Percentiles rank a stretch among this genome's conserved stretches.
phyloP scores from a whole-genome alignment of 2,329 filamentous ascomycete genomes.

The Teratosphaeria pseudoeucalypti region DNA sequence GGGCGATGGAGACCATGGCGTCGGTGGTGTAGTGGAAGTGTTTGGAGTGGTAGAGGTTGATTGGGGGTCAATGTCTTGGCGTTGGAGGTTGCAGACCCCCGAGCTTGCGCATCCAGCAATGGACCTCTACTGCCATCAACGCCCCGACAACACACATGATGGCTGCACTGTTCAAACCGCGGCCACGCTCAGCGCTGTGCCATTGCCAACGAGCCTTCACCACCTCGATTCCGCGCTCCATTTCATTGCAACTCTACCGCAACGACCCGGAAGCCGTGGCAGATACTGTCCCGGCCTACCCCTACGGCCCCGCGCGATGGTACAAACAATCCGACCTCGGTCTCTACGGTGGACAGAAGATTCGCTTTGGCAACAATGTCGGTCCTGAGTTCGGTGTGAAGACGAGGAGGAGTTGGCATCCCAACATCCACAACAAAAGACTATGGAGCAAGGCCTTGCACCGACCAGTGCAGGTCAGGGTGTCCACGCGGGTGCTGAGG shows the following conservation, averaged over 20 bases:
- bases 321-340: constrained; percentile 69
- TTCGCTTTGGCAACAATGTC: constrained; percentile 72
- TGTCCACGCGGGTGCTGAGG: constrained; percentile 56
- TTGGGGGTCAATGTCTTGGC: background rate
- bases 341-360: constrained; percentile 48
- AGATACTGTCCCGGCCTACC: constrained; percentile 45
- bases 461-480: constrained; percentile 53
- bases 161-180: constrained; percentile 18
- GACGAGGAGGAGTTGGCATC: constrained; percentile 62
- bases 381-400: constrained; percentile 58
- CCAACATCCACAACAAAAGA: constrained; percentile 58
- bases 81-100: background rate
- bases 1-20: constrained; percentile 48
- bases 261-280: constrained; percentile 22
- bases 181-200: constrained; percentile 5
- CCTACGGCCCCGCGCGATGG: constrained; percentile 56
- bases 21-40: background rate
- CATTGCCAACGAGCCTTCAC: constrained; percentile 21
- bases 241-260: constrained; percentile 21
- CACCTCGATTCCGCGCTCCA: constrained; percentile 14
- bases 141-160: constrained; percentile 5
- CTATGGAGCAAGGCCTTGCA: constrained; percentile 56
- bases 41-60: background rate
- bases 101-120: background rate
- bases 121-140: background rate